These are phyloP conservation scores for Staphylotrichum longicolle DNA, from an alignment of 495 filamentous ascomycete species.

Conservation along the genomic window DNA sequence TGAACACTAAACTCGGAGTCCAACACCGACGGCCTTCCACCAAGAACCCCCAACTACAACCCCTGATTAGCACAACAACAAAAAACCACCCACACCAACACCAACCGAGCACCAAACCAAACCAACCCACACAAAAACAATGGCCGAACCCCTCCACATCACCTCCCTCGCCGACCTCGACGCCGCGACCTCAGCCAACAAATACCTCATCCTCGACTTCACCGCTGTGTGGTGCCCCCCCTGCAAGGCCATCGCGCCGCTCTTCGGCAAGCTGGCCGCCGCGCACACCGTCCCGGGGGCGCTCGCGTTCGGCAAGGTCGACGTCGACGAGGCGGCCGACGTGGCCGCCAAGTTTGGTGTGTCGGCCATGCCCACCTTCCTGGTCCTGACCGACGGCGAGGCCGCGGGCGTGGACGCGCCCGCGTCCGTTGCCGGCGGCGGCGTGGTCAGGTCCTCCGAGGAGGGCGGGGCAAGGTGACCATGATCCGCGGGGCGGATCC, in stretches of 20 bases:
- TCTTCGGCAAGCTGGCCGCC: slow-evolving; percentile 52
- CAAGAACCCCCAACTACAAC: background rate
- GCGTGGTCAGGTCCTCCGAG: slow-evolving; percentile 6
- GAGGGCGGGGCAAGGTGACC: slow-evolving; percentile 23
- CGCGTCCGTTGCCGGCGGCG: slow-evolving; percentile 13
- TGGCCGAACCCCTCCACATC: slow-evolving; percentile 27
- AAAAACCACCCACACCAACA: background rate
- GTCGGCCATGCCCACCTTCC: slow-evolving; percentile 73
- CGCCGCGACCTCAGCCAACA: slow-evolving; percentile 34
- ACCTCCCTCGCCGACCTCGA: slow-evolving; percentile 34
- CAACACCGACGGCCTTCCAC: too few species aligned
- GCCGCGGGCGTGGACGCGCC: slow-evolving; percentile 64
- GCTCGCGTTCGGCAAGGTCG: slow-evolving; percentile 59
- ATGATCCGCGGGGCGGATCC: slow-evolving; percentile 41
- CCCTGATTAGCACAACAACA: too few species aligned
- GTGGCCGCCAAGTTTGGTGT: slow-evolving; percentile 48
- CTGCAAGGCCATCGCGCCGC: slow-evolving; percentile 65
- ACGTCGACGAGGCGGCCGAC: slow-evolving; percentile 54
- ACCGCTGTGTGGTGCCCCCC: slow-evolving; percentile 65
- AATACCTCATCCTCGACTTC: slow-evolving; percentile 50
- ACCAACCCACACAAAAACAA: slow-evolving; percentile 10
- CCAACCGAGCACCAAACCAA: background rate
- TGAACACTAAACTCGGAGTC: too few species aligned
- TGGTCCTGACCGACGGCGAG: slow-evolving; percentile 74
- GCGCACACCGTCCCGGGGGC: slow-evolving; percentile 40